These are phyloP conservation scores for Botryotinia convoluta DNA, from an alignment of 2,329 filamentous ascomycete species.

Conservation along the genomic window DNA sequence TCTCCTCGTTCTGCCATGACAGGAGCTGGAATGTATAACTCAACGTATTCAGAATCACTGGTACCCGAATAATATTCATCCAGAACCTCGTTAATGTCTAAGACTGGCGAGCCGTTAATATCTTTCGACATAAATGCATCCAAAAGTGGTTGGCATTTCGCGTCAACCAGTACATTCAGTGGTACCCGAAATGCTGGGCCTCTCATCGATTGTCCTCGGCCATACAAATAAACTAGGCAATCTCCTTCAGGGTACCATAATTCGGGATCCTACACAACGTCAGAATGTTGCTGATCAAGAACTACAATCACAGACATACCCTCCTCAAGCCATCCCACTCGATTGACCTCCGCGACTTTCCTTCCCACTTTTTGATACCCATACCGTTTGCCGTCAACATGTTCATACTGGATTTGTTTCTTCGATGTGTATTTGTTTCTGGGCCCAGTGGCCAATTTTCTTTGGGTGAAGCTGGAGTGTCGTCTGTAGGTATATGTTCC, in stretches of 20 bases:
- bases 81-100: conserved; percentile 9
- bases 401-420: conserved; percentile 7
- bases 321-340: conserved; percentile 47
- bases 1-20: conserved; percentile 50
- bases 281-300: background rate
- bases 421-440: conserved; percentile 6
- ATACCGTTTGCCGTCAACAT: conserved; percentile 25
- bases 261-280: conserved; percentile 61
- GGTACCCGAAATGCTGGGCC: conserved; percentile 68
- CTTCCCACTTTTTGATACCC: conserved; percentile 41
- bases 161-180: conserved; percentile 54
- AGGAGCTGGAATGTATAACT: conserved; percentile 70
- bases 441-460: conserved; percentile 16
- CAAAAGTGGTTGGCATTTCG: conserved; percentile 60
- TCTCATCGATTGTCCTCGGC: conserved; percentile 59
- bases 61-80: background rate
- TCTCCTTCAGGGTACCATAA: conserved; percentile 67
- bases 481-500: background rate
- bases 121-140: conserved; percentile 46
- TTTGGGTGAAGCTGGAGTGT: background rate
- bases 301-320: conserved; percentile 38
- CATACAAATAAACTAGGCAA: conserved; percentile 68
- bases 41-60: conserved; percentile 37
- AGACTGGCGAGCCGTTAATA: conserved; percentile 22
- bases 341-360: conserved; percentile 34